Base-by-base conservation (phyloP, 2,329 filamentous ascomycete genomes). In the Colletotrichum theobromicola region DNA sequence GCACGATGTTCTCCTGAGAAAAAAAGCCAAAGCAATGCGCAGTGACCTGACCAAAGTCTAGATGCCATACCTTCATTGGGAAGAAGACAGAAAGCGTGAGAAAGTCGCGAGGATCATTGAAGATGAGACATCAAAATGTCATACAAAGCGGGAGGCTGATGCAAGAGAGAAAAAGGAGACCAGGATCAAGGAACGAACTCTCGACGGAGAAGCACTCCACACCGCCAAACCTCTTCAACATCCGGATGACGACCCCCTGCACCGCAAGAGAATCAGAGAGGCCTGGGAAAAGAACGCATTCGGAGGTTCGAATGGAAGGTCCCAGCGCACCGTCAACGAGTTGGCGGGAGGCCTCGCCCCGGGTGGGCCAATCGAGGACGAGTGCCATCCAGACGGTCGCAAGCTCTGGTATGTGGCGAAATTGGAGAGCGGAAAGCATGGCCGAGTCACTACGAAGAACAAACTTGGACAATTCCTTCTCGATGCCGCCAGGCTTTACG, bases 31-130 rank as follows among this genome's bases (percentile, higher is more conserved):
- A n/a, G n/a, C n/a, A n/a, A n/a, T n/a, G n/a, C n/a, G n/a, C n/a
- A n/a, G n/a, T n/a, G n/a, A n/a, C n/a, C n/a, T 58, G 4, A 67
- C 8, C 8, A 12, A 21, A 1, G 12, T 32, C 1, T 24, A 86
- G 84, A 83, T 85, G 81, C 84, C 84, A 2, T 86, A 82, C 55
- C 80, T 86, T 2, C 84, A 87, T 28, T 87, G 84, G 84, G 85
- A 87, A 37, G 84, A 81, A 0, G 83, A 84, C 12, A 78, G 80
- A 1, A 82, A 79, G 57, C 80, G 81, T 6, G 77, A 79, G 0
- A 77, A 77, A 7, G 79, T 83, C 16, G 77, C 81, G 0, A 72
- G 63, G 0, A 76, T 81, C 26, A 84, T 85, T 1, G 60, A 70
- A 2, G 28, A 70, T 1, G 34, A 58, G 18, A 12, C 76, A 69